Base-by-base conservation (phyloP, 2,329 filamentous ascomycete species). In the Eurotiales sp. region DNA sequence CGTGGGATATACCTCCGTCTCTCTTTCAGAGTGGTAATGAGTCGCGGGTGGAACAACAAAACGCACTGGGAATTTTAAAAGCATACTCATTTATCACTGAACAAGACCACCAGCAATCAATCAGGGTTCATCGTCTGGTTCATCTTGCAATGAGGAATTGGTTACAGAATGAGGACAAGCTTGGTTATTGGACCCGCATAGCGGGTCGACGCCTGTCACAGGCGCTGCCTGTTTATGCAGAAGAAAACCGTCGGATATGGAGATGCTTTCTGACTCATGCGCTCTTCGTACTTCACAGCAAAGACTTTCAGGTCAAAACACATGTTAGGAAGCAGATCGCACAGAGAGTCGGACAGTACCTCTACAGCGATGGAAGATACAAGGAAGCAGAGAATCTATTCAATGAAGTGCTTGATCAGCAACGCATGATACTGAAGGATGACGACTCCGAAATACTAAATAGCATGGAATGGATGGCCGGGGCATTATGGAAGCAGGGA, bases 101-200 rank as follows among this genome's bases (percentile, higher is more conserved):
- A 30, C 58, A 56, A 45, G 34, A 21, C 4, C 51, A 50, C 37
- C 45, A 53, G 8, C 52, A 45, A 30, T 47, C 25, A 3, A 21
- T 56, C 8, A 39, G 17, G 39, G 11, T 64, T 54, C 66, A 70
- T 53, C 56, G 59, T 19, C 60, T 71, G 8, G 68, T 71, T 8
- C 64, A 66, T 50, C 42, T 69, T 11, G 65, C 67, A 8, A 66
- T 58, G 36, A 54, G 62, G 12, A 63, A 56, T 32, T 72, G 68
- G 68, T 45, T 72, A 3, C 55, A 46, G 50, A 48, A 56, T 30
- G 34, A 65, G 10, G 42, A 51, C 2, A 15, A 48, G 21, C 56
- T 61, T 40, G 8, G 8, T n/a, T 3, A 34, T 8, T 64, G 56
- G 55, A 40, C 15, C 3, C 0, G 2, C 32, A 39, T 29, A 6